Evolutionary conservation across 2,329 filamentous ascomycete genomes (phyloP).

Genomic region (Fusarium mexicanum): DNA sequence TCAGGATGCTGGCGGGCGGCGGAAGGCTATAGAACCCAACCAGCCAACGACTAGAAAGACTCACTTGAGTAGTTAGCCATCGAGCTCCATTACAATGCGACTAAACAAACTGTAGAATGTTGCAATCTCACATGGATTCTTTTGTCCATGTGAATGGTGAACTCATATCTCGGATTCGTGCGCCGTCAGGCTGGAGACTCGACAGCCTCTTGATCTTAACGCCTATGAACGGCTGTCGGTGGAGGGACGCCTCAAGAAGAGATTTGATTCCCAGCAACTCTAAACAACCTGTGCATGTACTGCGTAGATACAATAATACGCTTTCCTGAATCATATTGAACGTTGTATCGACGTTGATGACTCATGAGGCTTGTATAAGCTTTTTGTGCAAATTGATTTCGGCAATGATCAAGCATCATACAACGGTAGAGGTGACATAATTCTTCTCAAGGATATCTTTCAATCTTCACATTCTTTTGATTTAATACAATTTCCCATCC

Average conservation of each 20-base stretch:
- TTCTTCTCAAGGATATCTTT: fast-evolving
- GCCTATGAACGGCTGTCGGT: background rate
- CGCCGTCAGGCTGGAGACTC: background rate
- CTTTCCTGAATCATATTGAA: background rate
- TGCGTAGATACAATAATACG: background rate
- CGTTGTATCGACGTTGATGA: background rate
- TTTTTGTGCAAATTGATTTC: fast-evolving
- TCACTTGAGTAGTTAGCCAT: too few relatives aligned
- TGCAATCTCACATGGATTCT: fast-evolving
- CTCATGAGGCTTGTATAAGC: background rate
- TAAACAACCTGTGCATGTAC: fast-evolving
- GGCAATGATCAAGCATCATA: background rate
- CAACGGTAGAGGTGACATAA: background rate
- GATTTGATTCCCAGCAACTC: fast-evolving
- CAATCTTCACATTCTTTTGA: fast-evolving
- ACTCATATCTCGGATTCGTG: too few relatives aligned
- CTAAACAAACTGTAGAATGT: fast-evolving
- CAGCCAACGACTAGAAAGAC: background rate
- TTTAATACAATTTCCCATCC: background rate
- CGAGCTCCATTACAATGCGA: background rate
- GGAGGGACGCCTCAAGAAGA: background rate
- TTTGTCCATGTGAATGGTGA: too few relatives aligned
- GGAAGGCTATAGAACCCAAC: too few relatives aligned
- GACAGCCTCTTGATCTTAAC: background rate
- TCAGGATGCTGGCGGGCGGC: too few relatives aligned